Conservation (phyloP, 371 early-diverging fungal species). For the Mucor plumbeus region DNA sequence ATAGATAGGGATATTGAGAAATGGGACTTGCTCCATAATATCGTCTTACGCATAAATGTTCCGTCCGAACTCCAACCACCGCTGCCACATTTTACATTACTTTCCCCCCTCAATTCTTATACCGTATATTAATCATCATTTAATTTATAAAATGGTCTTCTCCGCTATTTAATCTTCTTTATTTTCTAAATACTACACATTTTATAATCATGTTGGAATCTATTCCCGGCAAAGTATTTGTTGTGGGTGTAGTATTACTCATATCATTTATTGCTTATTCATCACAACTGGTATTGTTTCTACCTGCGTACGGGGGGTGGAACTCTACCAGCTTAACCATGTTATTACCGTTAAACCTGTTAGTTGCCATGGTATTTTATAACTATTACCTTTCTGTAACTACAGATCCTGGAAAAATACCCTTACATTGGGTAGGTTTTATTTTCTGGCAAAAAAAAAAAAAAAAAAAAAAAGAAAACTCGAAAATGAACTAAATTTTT, state of each 20-base stretch:
- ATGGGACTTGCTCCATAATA: too few relatives aligned
- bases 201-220: slow-evolving; percentile 38
- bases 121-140: too few relatives aligned
- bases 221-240: slow-evolving; percentile 51
- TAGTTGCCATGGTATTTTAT: slow-evolving; percentile 70
- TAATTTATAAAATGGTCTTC: too few relatives aligned
- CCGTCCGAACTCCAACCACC: too few relatives aligned
- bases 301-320: slow-evolving; percentile 43
- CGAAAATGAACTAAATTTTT: background rate
- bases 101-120: too few relatives aligned
- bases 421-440: slow-evolving; percentile 64
- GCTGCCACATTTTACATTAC: too few relatives aligned
- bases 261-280: slow-evolving; percentile 51
- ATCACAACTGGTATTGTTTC: slow-evolving; percentile 46
- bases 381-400: slow-evolving; percentile 84
- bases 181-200: background rate
- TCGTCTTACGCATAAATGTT: too few relatives aligned
- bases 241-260: slow-evolving; percentile 42
- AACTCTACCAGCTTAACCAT: background rate
- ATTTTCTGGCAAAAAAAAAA: background rate
- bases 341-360: slow-evolving; percentile 67
- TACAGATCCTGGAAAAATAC: slow-evolving; percentile 85
- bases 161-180: background rate
- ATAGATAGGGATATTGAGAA: too few relatives aligned
- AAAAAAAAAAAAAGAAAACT: too few relatives aligned